Conservation (phyloP, 208 protist genomes). For the Leishmania martiniquensis region DNA sequence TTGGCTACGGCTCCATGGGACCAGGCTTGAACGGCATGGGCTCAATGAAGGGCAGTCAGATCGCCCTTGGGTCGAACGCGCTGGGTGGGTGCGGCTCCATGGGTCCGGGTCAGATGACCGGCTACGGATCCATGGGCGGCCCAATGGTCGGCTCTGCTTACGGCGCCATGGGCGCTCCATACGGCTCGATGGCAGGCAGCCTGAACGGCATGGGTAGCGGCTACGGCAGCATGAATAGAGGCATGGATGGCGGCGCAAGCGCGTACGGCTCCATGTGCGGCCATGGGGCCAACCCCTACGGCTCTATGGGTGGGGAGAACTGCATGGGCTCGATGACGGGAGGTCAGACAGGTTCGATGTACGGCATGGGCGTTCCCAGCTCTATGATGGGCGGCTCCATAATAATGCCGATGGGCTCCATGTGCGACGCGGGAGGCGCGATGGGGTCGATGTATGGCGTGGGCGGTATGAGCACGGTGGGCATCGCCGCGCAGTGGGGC, state of each 20-base stretch:
- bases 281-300: constrained; percentile 15
- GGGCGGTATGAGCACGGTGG: constrained; percentile 45
- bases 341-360: constrained; percentile 4
- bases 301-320: constrained; percentile 17
- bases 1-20: constrained; percentile 26
- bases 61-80: constrained; percentile 5
- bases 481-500: constrained; percentile 64
- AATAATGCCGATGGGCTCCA: constrained; percentile 27
- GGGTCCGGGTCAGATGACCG: background rate
- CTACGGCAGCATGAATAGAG: constrained; percentile 22
- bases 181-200: constrained; percentile 10
- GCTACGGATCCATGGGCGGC: constrained; percentile 24
- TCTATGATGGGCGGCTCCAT: constrained; percentile 23
- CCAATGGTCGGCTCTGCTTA: constrained; percentile 14
- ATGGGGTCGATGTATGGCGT: constrained; percentile 34
- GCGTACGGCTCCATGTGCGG: constrained; percentile 36
- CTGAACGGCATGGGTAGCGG: background rate
- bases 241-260: constrained; percentile 9
- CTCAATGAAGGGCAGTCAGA: constrained; percentile 10
- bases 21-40: constrained; percentile 14
- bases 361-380: constrained; percentile 18
- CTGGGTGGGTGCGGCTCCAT: constrained; percentile 10
- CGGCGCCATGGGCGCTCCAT: constrained; percentile 4
- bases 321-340: constrained; percentile 1
- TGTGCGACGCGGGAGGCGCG: constrained; percentile 28